phyloP scores from a whole-genome alignment of 2,329 filamentous ascomycete genomes.

The Venturia carpophila region DNA sequence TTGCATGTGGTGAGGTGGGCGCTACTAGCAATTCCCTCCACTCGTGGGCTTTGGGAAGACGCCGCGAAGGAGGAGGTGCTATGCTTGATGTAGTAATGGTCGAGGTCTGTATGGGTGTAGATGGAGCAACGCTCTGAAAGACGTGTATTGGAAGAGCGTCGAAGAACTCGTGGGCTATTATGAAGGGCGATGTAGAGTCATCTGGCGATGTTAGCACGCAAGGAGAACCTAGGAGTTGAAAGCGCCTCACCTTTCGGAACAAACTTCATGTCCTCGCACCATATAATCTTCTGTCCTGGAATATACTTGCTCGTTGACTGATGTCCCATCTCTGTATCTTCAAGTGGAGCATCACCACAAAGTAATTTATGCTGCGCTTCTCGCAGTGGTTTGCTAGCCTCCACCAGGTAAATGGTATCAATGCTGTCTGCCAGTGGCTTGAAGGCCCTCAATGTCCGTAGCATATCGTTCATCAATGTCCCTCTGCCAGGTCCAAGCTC shows the following conservation, averaged over 20 bases:
- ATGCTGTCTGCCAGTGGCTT: conserved; percentile 67
- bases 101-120: conserved; percentile 28
- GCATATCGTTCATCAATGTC: conserved; percentile 93
- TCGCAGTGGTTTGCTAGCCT: conserved; percentile 77
- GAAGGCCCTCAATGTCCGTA: conserved; percentile 83
- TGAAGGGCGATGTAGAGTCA: conserved; percentile 71
- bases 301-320: conserved; percentile 69
- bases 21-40: conserved; percentile 40
- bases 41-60: conserved; percentile 28
- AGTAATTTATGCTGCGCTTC: conserved; percentile 72
- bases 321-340: conserved; percentile 65
- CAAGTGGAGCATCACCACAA: conserved; percentile 59
- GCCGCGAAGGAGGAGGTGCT: conserved; percentile 35
- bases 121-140: conserved; percentile 66
- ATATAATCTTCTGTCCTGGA: conserved; percentile 62
- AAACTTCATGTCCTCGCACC: conserved; percentile 84
- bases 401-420: conserved; percentile 85
- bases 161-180: conserved; percentile 97
- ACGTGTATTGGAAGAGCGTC: conserved; percentile 94
- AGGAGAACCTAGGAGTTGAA: conserved; percentile 20
- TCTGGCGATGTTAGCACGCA: conserved; percentile 36
- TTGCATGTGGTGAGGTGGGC: conserved; percentile 33
- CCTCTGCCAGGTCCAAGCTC: conserved; percentile 91
- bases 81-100: conserved; percentile 41
- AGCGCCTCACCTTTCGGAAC: conserved; percentile 56